Evolutionary conservation across 257 asterid genomes (phyloP).

Genomic region (Solanum medicagineum): DNA sequence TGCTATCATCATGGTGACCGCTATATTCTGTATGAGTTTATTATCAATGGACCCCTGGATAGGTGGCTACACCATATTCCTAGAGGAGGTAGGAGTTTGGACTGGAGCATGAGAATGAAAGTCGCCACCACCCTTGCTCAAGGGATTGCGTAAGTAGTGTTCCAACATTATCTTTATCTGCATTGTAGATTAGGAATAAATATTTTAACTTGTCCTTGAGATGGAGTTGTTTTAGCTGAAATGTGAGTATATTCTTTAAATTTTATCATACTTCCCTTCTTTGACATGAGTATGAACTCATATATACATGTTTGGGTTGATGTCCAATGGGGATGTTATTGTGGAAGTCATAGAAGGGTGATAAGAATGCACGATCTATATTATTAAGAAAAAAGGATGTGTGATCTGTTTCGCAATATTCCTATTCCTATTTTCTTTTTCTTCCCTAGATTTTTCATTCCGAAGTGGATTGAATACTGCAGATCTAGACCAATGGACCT

Average conservation of each 20-base stretch:
- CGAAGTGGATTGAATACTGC: not conserved
- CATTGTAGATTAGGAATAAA: not conserved
- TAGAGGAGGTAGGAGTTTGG: constrained; percentile 90
- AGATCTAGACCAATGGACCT: not conserved
- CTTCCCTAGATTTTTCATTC: not conserved
- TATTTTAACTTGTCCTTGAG: not conserved
- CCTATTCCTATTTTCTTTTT: not conserved
- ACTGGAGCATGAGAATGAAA: constrained; percentile 91
- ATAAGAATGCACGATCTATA: not conserved
- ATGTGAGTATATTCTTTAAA: not conserved
- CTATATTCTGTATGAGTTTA: constrained; percentile 78
- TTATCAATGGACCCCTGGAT: constrained; percentile 78
- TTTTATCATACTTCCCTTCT: not conserved
- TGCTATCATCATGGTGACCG: constrained; percentile 94
- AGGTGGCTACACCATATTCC: constrained; percentile 95
- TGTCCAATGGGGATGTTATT: not conserved
- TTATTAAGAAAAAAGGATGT: not conserved
- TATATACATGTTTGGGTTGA: not conserved
- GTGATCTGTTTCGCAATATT: not conserved
- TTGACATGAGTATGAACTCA: not conserved
- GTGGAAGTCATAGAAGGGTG: not conserved
- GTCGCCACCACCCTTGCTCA: constrained; percentile 90
- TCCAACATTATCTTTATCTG: not conserved
- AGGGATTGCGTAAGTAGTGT: constrained; percentile 83
- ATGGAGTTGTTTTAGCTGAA: not conserved